These are phyloP conservation scores for Metschnikowia koreensis DNA, from an alignment of 805 yeast genomes.

Conservation along the genomic window DNA sequence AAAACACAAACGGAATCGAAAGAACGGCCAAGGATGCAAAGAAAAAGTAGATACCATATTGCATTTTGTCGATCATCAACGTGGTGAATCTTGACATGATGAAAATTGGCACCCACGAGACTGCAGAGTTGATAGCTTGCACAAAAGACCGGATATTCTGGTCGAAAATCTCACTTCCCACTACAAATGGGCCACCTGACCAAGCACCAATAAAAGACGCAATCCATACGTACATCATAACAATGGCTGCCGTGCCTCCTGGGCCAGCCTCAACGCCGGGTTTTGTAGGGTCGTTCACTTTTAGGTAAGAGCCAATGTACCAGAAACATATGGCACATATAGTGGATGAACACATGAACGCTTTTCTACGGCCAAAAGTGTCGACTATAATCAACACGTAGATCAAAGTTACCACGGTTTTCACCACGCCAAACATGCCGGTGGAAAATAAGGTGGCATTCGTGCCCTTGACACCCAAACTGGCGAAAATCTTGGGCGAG, in stretches of 20 bases:
- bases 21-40: conserved; percentile 34
- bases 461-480: conserved; percentile 38
- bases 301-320: conserved; percentile 39
- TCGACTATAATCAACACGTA: conserved; percentile 37
- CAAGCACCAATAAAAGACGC: conserved; percentile 41
- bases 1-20: conserved; percentile 38
- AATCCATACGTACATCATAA: conserved; percentile 42
- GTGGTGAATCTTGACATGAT: conserved; percentile 36
- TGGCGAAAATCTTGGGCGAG: conserved; percentile 35
- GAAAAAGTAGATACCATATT: conserved; percentile 37
- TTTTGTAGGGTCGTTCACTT: conserved; percentile 32
- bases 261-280: conserved; percentile 35
- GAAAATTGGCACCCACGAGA: conserved; percentile 40
- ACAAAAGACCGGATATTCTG: conserved; percentile 40
- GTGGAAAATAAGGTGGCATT: conserved; percentile 38
- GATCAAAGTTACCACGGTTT: conserved; percentile 33
- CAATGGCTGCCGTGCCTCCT: conserved; percentile 40
- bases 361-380: conserved; percentile 33
- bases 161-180: conserved; percentile 40
- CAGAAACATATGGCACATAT: conserved; percentile 37
- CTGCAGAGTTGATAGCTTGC: conserved; percentile 41
- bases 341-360: conserved; percentile 36
- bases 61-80: conserved; percentile 35
- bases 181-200: conserved; percentile 43
- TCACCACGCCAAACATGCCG: conserved; percentile 41